Conservation (phyloP, 345 rosid genomes). For the Combretum micranthum region DNA sequence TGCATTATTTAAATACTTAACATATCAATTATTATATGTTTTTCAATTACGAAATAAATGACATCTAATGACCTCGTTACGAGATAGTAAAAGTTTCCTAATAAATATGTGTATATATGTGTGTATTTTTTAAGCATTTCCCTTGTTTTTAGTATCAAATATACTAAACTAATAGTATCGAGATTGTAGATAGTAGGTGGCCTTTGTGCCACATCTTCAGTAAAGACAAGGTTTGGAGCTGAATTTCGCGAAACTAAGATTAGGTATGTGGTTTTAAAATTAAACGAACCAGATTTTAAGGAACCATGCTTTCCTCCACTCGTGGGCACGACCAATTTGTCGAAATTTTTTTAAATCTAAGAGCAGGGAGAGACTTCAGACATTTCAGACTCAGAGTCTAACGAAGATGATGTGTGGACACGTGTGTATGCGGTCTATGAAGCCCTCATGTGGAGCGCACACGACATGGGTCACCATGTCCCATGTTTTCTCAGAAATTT, state of each 20-base stretch:
- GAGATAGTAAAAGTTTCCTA: too few species aligned
- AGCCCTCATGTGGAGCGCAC: neutral
- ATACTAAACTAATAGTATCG: neutral
- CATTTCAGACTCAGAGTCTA: conserved; percentile 5
- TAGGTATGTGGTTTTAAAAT: conserved; percentile 3
- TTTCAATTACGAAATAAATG: too few species aligned
- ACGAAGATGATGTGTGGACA: conserved; percentile 5
- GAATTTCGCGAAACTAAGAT: conserved; percentile 24
- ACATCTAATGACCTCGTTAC: too few species aligned
- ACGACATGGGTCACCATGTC: conserved; percentile 30
- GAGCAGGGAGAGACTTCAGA: neutral
- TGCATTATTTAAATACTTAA: too few species aligned
- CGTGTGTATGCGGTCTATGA: neutral
- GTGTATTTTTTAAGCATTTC: too few species aligned
- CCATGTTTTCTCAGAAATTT: neutral
- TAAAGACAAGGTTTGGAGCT: conserved; percentile 6
- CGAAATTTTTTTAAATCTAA: conserved; percentile 9
- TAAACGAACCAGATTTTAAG: conserved; percentile 32
- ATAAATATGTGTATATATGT: too few species aligned
- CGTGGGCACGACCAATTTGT: conserved; percentile 39
- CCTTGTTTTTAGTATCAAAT: neutral
- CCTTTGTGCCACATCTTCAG: conserved; percentile 13
- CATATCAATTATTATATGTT: too few species aligned
- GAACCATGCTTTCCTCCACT: conserved; percentile 38
- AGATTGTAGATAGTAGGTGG: neutral